Percentiles rank a stretch among this genome's conserved stretches.
phyloP scores from a whole-genome alignment of 2,329 filamentous ascomycete species.

The Penicillium sp. region DNA sequence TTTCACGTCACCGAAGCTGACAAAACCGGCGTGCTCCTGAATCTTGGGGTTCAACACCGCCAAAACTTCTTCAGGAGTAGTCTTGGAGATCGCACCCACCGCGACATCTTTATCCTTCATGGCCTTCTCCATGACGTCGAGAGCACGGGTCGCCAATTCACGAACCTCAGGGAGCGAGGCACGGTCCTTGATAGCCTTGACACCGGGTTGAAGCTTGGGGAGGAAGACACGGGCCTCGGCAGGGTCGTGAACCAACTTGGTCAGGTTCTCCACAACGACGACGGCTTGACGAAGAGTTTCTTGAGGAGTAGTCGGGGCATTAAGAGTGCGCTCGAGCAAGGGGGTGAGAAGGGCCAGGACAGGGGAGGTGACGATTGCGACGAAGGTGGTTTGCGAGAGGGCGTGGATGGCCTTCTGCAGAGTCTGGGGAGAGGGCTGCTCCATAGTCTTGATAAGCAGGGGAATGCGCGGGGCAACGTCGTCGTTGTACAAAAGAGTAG shows the following conservation, averaged over 20 bases:
- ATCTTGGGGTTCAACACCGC: conserved; percentile 75
- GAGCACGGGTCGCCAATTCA: conserved; percentile 79
- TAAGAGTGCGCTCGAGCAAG: conserved; percentile 89
- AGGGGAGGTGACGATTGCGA: conserved; percentile 91
- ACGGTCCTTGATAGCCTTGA: conserved; percentile 82
- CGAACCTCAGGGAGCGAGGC: conserved; percentile 94
- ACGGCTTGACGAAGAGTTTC: conserved; percentile 95
- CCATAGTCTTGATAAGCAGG: conserved; percentile 90
- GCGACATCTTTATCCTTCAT: conserved; percentile 71
- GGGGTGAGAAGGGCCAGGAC: conserved; percentile 93
- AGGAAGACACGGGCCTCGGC: conserved; percentile 93
- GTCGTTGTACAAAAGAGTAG: conserved; percentile 90
- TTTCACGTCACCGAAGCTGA: conserved; percentile 62
- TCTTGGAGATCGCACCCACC: conserved; percentile 62
- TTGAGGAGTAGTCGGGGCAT: conserved; percentile 85
- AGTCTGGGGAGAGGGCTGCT: conserved; percentile 84
- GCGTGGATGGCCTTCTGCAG: conserved; percentile 96
- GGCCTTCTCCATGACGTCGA: conserved; percentile 87
- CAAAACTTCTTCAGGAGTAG: conserved; percentile 68
- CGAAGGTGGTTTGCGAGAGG: conserved; percentile 96
- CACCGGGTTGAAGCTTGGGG: conserved; percentile 90
- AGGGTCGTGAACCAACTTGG: conserved; percentile 94
- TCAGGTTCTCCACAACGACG: conserved; percentile 96
- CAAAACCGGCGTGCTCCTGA: conserved; percentile 66
- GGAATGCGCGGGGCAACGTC: conserved; percentile 92